A percentile compares a stretch with the other conserved stretches of the same genome.
phyloP scores from a whole-genome alignment of 768 basidiomycete genomes.

The Boletus subcaerulescens region DNA sequence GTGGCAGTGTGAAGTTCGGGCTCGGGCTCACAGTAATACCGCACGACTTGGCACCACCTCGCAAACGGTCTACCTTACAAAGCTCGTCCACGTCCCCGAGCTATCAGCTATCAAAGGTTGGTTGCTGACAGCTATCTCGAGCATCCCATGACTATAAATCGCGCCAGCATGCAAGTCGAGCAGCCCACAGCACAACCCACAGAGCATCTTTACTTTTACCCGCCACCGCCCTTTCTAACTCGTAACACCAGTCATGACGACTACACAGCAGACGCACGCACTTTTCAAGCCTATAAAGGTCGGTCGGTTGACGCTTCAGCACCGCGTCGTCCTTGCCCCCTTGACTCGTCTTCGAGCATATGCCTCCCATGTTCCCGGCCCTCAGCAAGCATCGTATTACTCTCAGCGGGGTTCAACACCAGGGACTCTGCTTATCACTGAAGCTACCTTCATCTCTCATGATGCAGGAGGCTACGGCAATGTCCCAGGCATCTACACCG shows the following conservation, averaged over 20 bases:
- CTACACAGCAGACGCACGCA: background rate
- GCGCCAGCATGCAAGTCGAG: background rate
- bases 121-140: too few relatives aligned
- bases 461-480: too few relatives aligned
- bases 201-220: background rate
- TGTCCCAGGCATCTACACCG: too few relatives aligned
- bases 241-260: background rate
- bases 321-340: too few relatives aligned
- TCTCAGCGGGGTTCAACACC: slow-evolving; percentile 43
- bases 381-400: slow-evolving; percentile 43
- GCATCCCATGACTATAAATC: background rate
- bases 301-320: background rate
- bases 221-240: background rate
- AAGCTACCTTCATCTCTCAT: too few relatives aligned
- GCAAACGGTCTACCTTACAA: too few relatives aligned
- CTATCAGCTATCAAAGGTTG: too few relatives aligned
- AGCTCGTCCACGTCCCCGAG: too few relatives aligned
- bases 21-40: too few relatives aligned
- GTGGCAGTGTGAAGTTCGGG: too few relatives aligned
- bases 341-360: background rate
- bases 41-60: too few relatives aligned
- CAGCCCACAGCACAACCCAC: background rate
- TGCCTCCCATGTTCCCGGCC: slow-evolving; percentile 32
- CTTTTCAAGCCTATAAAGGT: background rate
- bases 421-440: slow-evolving; percentile 52